Conservation (phyloP, 192 early-diverging fungal species). For the Coemansia asiatica region DNA sequence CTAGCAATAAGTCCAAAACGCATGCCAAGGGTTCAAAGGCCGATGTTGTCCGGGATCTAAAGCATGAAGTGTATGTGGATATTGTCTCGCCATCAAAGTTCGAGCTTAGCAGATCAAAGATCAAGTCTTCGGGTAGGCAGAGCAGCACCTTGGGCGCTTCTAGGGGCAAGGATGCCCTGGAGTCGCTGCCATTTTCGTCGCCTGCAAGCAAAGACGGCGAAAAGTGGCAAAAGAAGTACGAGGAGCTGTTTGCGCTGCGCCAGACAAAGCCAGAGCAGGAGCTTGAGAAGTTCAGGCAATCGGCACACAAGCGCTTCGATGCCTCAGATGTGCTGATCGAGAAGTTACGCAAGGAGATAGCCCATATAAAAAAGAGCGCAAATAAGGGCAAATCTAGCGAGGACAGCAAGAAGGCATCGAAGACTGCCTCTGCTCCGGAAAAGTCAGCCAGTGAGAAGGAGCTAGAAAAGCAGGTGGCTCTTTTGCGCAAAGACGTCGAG, state of each 20-base stretch:
- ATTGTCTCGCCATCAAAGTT: constrained; percentile 50
- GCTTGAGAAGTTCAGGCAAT: constrained; percentile 27
- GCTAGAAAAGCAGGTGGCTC: constrained; percentile 34
- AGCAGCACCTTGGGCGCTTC: background rate
- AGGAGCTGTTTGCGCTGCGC: constrained; percentile 39
- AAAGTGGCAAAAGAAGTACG: constrained; percentile 50
- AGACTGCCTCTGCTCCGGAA: background rate
- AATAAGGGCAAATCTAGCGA: constrained; percentile 8
- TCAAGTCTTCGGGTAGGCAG: constrained; percentile 4
- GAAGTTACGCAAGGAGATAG: constrained; percentile 37
- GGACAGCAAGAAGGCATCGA: background rate
- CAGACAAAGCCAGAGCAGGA: constrained; percentile 42
- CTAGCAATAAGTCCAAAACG: background rate
- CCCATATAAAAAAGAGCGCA: constrained; percentile 17
- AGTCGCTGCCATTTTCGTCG: background rate
- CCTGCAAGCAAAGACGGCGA: constrained; percentile 14
- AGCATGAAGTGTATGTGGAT: constrained; percentile 21
- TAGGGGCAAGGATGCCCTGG: background rate
- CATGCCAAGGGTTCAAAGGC: background rate
- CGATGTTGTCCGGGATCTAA: background rate
- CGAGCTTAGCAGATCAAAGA: constrained; percentile 26
- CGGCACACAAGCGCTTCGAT: constrained; percentile 42
- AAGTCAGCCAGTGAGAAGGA: constrained; percentile 30
- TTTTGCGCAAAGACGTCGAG: constrained; percentile 39
- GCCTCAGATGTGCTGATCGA: constrained; percentile 35